phyloP scores from a whole-genome alignment of 192 early-diverging fungal species.

The Funneliformis mosseae region DNA sequence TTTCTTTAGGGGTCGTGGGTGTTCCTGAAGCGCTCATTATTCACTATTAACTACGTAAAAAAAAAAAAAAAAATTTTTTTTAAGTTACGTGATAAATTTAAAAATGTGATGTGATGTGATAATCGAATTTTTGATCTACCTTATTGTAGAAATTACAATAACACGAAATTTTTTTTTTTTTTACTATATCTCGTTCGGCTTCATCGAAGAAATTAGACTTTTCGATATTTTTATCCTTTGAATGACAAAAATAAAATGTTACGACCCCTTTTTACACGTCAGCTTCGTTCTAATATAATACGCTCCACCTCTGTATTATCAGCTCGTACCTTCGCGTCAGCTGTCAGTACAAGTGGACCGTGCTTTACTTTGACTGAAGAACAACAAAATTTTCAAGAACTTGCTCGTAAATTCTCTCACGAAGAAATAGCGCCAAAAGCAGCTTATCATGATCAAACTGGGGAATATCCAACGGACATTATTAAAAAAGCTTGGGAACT shows the following conservation, averaged over 20 bases:
- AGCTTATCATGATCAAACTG: constrained; percentile 91
- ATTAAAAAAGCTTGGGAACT: constrained; percentile 92
- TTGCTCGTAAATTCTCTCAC: constrained; percentile 85
- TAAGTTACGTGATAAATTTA: too few species aligned
- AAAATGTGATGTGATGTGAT: too few species aligned
- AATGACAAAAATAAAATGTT: not conserved
- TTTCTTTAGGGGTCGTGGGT: not conserved
- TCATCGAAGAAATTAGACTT: not conserved
- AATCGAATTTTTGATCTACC: too few species aligned
- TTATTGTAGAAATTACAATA: not conserved
- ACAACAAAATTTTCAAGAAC: constrained; percentile 84
- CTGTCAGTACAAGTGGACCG: constrained; percentile 11
- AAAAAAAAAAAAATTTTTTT: too few species aligned
- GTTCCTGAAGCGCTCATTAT: not conserved
- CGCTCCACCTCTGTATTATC: not conserved
- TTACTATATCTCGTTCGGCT: too few species aligned
- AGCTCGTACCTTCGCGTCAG: not conserved
- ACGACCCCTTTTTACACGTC: not conserved
- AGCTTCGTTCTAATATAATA: not conserved
- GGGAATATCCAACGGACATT: constrained; percentile 86
- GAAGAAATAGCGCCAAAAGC: constrained; percentile 91
- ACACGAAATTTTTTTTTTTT: not conserved
- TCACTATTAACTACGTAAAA: too few species aligned
- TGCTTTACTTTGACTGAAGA: constrained; percentile 80
- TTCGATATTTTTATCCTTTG: not conserved